Evolutionary conservation across 129 eudicot species (phyloP).

Genomic region (Daucus carota): DH1_v3.0 NC_030383.2:3088001-3088500

Average conservation of each 20-base stretch:
- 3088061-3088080: neutral
- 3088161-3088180: slow-evolving; percentile 3
- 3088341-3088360: slow-evolving; percentile 1
- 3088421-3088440: slow-evolving; percentile 1
- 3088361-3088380: neutral
- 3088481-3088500: neutral
- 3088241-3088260: slow-evolving; percentile 1
- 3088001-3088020: too few species aligned
- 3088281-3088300: neutral
- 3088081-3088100: neutral
- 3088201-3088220: neutral
- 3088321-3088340: neutral
- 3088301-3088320: neutral
- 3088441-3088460: neutral
- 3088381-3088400: neutral
- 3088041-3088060: too few species aligned
- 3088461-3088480: neutral
- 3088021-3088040: too few species aligned
- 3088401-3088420: neutral
- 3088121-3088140: neutral
- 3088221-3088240: neutral
- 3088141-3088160: neutral
- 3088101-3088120: neutral
- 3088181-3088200: neutral
- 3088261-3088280: neutral